A percentile compares a stretch with the other conserved stretches of the same genome.
Conservation (phyloP, 192 early-diverging fungal species). For the Linnemannia exigua region DNA sequence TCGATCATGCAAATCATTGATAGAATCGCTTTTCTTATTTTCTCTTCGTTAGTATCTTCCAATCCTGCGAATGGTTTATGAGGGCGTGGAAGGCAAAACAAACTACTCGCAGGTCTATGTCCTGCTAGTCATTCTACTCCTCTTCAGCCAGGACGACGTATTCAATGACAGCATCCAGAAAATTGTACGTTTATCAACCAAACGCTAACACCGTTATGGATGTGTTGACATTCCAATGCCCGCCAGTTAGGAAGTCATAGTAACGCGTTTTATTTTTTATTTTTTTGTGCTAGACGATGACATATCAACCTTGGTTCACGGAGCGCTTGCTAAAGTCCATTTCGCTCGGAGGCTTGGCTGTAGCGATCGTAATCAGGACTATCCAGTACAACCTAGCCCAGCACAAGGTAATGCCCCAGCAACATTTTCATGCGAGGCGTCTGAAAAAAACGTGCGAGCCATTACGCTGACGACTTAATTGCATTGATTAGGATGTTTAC, state of each 20-base stretch:
- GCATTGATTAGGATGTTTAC: slow-evolving; percentile 69
- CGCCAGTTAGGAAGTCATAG: neutral
- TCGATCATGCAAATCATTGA: neutral
- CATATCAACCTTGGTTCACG: slow-evolving; percentile 78
- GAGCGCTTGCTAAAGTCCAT: slow-evolving; percentile 75
- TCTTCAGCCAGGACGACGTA: slow-evolving; percentile 79
- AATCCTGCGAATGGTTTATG: slow-evolving; percentile 76
- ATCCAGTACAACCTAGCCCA: slow-evolving; percentile 61
- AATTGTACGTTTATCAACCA: slow-evolving; percentile 64
- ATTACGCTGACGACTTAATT: neutral
- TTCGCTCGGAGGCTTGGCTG: slow-evolving; percentile 76
- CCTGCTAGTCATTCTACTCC: slow-evolving; percentile 72
- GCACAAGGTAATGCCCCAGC: no score
- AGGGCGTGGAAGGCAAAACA: slow-evolving; percentile 69
- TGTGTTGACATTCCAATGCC: neutral
- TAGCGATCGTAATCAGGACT: slow-evolving; percentile 74
- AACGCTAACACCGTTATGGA: neutral
- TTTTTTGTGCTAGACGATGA: slow-evolving; percentile 60
- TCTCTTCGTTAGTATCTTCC: slow-evolving; percentile 61
- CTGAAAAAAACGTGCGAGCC: neutral
- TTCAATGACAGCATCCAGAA: slow-evolving; percentile 82
- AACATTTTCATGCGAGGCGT: neutral
- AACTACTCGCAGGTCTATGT: slow-evolving; percentile 79
- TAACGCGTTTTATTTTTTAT: neutral
- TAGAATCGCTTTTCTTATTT: neutral